phyloP scores from a whole-genome alignment of 768 basidiomycete genomes.

The Pulveroboletus sp. region DNA sequence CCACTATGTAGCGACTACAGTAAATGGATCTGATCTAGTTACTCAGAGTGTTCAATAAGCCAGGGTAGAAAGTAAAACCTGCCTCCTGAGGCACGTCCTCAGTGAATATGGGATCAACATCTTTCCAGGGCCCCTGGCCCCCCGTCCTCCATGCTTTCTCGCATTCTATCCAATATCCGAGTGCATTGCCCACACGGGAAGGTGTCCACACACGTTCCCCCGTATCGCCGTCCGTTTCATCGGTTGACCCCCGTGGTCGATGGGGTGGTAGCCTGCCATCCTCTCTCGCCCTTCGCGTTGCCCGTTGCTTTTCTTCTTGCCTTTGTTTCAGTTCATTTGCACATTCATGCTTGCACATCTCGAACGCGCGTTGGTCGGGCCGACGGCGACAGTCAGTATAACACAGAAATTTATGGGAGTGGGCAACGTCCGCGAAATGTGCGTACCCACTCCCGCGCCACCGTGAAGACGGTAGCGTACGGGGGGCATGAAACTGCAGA shows the following conservation, averaged over 20 bases:
- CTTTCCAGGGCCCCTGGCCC: constrained; percentile 44
- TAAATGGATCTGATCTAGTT: constrained; percentile 5
- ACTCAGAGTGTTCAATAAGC: neutral
- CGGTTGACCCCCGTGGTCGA: constrained; percentile 80
- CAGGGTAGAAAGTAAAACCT: neutral
- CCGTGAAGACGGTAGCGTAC: no score
- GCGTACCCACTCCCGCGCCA: no score
- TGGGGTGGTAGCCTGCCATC: constrained; percentile 68
- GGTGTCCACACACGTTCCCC: constrained; percentile 89
- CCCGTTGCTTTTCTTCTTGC: constrained; percentile 79
- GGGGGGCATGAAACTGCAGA: no score
- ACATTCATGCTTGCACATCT: constrained; percentile 77
- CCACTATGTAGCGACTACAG: neutral
- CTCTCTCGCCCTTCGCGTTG: constrained; percentile 69
- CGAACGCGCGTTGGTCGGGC: constrained; percentile 93
- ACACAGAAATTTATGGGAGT: constrained; percentile 67
- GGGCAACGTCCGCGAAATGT: no score
- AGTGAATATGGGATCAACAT: constrained; percentile 79
- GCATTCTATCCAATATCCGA: constrained; percentile 86
- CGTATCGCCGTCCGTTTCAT: constrained; percentile 81
- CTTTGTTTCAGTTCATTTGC: constrained; percentile 74
- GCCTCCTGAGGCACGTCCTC: constrained; percentile 44
- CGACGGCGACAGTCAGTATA: constrained; percentile 91
- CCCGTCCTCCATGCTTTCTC: constrained; percentile 53
- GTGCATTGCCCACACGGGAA: constrained; percentile 39